A percentile compares a stretch with the other conserved stretches of the same genome.
Conservation (phyloP, 352 stramenopile genomes). For the Aphanomyces stellatus region DNA sequence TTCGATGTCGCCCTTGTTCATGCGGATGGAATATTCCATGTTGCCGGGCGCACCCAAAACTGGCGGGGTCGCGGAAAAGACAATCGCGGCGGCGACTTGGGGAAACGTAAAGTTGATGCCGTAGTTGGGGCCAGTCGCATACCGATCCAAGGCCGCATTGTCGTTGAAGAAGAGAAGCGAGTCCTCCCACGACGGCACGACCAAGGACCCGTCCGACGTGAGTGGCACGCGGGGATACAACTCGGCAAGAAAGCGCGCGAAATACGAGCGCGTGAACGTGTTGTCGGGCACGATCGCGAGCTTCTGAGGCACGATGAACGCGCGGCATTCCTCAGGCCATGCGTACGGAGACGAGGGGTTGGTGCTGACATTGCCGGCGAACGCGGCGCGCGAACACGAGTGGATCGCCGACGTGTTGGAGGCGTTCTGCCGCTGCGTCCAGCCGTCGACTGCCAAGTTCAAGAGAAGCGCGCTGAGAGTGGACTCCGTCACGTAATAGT, state of each 20-base stretch:
- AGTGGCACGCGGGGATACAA: constrained; percentile 54
- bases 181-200: constrained; percentile 42
- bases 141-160: constrained; percentile 35
- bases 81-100: constrained; percentile 51
- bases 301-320: constrained; percentile 52
- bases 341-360: constrained; percentile 31
- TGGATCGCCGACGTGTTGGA: not conserved
- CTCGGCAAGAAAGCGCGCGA: constrained; percentile 30
- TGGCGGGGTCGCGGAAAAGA: constrained; percentile 40
- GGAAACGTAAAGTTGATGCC: constrained; percentile 36
- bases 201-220: not conserved
- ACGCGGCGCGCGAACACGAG: not conserved
- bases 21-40: constrained; percentile 1
- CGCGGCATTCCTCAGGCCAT: constrained; percentile 36
- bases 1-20: constrained; percentile 21
- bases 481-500: constrained; percentile 36
- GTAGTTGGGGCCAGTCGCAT: constrained; percentile 42
- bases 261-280: constrained; percentile 55
- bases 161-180: constrained; percentile 55
- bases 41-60: not conserved
- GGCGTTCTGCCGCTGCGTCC: not conserved
- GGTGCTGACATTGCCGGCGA: constrained; percentile 35
- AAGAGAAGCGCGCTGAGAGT: constrained; percentile 45
- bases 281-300: constrained; percentile 63
- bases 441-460: constrained; percentile 27